Conservation (phyloP, 306 rosid species). For the Boehmeria nivea region DNA sequence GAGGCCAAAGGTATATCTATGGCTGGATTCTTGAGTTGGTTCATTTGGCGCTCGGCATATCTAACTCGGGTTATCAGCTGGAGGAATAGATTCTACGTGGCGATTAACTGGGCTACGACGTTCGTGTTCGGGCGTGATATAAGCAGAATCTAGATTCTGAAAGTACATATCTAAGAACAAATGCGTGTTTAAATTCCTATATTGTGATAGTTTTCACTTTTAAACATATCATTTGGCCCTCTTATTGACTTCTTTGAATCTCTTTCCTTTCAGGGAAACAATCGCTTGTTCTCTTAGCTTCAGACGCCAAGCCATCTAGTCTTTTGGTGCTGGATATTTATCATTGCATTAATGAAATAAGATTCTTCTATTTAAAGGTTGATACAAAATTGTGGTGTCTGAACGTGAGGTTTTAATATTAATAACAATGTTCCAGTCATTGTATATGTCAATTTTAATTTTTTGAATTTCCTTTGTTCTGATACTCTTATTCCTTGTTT, state of each 20-base stretch:
- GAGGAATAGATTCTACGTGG: slow-evolving; percentile 94
- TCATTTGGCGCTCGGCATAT: slow-evolving; percentile 85
- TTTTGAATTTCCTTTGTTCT: too few species aligned
- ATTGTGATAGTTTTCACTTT: too few species aligned
- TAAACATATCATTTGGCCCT: not conserved
- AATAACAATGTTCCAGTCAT: too few species aligned
- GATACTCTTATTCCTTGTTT: too few species aligned
- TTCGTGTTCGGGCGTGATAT: slow-evolving; percentile 86
- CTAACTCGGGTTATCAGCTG: slow-evolving; percentile 88
- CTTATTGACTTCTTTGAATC: not conserved
- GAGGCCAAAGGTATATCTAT: slow-evolving; percentile 67
- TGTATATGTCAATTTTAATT: too few species aligned
- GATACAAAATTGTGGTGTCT: too few species aligned
- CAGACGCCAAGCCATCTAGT: too few species aligned
- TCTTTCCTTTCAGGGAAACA: not conserved
- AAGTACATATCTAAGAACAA: slow-evolving; percentile 17
- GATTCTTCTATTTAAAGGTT: too few species aligned
- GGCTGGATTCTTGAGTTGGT: slow-evolving; percentile 88
- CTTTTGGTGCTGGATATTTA: too few species aligned
- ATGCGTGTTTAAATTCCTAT: too few species aligned
- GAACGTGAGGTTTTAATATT: too few species aligned
- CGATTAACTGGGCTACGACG: slow-evolving; percentile 90
- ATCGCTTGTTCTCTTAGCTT: not conserved
- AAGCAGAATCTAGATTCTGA: slow-evolving; percentile 63
- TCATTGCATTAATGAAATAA: too few species aligned